Evolutionary conservation across 2,329 filamentous ascomycete species (phyloP).

Genomic region (Paraconiothyrium sp.): DNA sequence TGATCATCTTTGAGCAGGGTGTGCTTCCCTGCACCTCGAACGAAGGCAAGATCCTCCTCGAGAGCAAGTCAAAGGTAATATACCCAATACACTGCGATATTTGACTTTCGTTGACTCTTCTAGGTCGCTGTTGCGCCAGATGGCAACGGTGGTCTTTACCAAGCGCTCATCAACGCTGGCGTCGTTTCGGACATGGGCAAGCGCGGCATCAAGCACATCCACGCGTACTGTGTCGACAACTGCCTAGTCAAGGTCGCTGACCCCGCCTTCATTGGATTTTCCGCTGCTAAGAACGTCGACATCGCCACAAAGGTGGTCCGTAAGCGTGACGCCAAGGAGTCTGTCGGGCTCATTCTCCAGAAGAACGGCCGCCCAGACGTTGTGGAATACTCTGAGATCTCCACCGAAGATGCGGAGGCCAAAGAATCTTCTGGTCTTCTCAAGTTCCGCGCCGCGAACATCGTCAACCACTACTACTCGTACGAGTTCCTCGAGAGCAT

Average conservation of each 20-base stretch:
- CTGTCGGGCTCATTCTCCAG: conserved; percentile 90
- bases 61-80: conserved; percentile 80
- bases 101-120: conserved; percentile 23
- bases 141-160: conserved; percentile 96
- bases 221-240: conserved; percentile 99
- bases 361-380: conserved; percentile 98
- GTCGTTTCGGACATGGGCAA: conserved; percentile 88
- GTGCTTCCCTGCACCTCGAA: conserved; percentile 97
- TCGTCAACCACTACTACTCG: conserved; percentile 99
- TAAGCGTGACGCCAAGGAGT: conserved; percentile 95
- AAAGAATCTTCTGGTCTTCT: conserved; percentile 81
- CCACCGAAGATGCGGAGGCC: conserved; percentile 86
- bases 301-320: conserved; percentile 99
- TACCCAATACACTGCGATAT: background rate
- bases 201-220: conserved; percentile 92
- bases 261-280: conserved; percentile 93
- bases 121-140: conserved; percentile 91
- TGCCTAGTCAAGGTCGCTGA: conserved; percentile 99
- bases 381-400: conserved; percentile 98
- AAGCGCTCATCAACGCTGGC: conserved; percentile 81
- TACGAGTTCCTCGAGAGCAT: conserved; percentile 92
- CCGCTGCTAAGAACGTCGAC: conserved; percentile 86
- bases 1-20: conserved; percentile 95
- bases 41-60: conserved; percentile 95
- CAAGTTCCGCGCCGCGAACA: conserved; percentile 97